Evolutionary conservation across 2,329 filamentous ascomycete species (phyloP), one percentile per base, ranked within the genome.

Genomic region (Aspergillus niger): DNA sequence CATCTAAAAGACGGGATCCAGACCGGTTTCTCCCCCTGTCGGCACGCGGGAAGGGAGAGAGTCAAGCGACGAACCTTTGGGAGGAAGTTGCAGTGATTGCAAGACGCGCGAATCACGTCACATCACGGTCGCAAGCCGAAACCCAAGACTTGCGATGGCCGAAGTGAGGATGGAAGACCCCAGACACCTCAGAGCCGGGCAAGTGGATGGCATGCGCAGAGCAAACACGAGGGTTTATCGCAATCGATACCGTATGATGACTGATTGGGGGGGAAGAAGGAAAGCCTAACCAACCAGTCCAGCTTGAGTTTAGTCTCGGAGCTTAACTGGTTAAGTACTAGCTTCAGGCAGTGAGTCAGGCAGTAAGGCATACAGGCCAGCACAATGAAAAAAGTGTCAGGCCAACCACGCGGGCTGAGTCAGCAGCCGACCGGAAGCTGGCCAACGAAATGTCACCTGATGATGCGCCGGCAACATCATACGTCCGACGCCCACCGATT

Each of bases 381-480:
- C 28, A 30, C 28, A 30, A 11, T 5, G 11, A 36, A 36, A 36
- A 36, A 36, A 36, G 32, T 36, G 28, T 22, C 8, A 49, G n/a
- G 41, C 22, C 24, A 53, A 22, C 39, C 24, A 49, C 44, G 26
- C 47, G 15, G 39, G 49, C 51, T 63, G 67, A 70, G 61, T 70
- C 60, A 70, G 65, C 64, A 15, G 22, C 8, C 52, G 47, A 11
- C 55, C 49, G 49, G 52, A 48, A 61, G 52, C 62, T 50, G 60
- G 60, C 63, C 66, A 65, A 65, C 62, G 65, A 64, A 59, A 67
- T 63, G 64, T 69, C 66, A 69, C 65, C 66, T 70, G 66, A 67
- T 70, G 68, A 69, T 65, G 64, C 64, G 65, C 61, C 65, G 65
- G 64, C 64, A 72, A 73, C 71, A 73, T 74, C 72, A 74, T 73